Base-by-base conservation (phyloP, 2,329 filamentous ascomycete species). In the Alternaria postmessia region DNA sequence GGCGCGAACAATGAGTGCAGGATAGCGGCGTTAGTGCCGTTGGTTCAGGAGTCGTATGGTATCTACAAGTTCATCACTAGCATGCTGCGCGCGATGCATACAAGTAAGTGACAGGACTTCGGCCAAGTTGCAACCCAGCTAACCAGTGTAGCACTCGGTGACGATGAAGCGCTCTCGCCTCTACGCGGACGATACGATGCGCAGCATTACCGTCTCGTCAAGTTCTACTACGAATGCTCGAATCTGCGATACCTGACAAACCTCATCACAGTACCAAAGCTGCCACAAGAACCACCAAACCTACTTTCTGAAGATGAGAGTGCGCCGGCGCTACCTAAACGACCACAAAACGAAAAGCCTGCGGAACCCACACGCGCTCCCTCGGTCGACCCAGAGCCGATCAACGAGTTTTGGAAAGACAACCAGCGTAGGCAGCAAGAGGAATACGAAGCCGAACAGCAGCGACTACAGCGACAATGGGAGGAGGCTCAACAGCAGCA, bases 51-150 rank as follows among this genome's bases (percentile, higher is more conserved):
- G 83, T 98, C 93, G 78, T 99, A 98, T 80, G 95, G 95, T 48
- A 98, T 99, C 70, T 99, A 99, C 85, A 98, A 98, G 81, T 99
- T 99, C 78, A 94, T 97, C 67, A 99, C 95, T 0, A 99, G 95
- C 90, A 99, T 99, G 95, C 82, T 99, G 63, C 88, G 95, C 57
- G 95, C 95, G 16, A 97, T 99, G 94, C 94, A 99, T 78, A 94
- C 92, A 3, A 93, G 91, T 94, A 83, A 75, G 89, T 81, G 20
- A 24, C 54, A n/a, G 18, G 32, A 44, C 22, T 46, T 32, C 16
- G 16, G 20, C 18, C 32, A 34, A 32, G n/a, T 22, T 43, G 43
- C 36, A 11, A 26, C 12, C 16, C 44, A 20, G 38, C 65, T 71
- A 67, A 71, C 56, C 49, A 34, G 26, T 52, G 39, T 59, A 91